These are phyloP conservation scores for Eucalyptus urophylla DNA, from an alignment of 345 rosid genomes.

Conservation along the genomic window DNA sequence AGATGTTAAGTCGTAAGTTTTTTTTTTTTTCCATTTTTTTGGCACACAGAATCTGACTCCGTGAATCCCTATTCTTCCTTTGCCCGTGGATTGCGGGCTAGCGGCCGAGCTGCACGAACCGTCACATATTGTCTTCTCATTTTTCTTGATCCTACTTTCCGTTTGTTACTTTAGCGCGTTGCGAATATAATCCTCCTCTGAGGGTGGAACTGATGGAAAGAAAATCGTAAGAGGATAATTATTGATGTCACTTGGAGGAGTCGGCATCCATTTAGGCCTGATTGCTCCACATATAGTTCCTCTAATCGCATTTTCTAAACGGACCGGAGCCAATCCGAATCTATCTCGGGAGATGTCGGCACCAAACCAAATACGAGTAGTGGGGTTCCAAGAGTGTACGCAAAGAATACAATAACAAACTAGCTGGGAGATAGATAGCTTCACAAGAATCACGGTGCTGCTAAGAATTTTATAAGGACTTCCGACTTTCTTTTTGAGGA, in stretches of 20 bases:
- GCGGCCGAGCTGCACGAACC: background rate
- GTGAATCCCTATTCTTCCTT: background rate
- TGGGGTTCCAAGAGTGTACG: background rate
- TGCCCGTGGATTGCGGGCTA: background rate
- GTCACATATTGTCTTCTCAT: background rate
- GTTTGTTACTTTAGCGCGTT: background rate
- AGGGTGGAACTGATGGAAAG: background rate
- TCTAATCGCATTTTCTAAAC: background rate
- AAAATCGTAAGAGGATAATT: background rate
- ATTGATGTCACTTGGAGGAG: background rate
- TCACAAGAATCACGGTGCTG: background rate
- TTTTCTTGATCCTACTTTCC: background rate
- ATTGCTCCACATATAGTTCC: background rate
- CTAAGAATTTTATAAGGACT: background rate
- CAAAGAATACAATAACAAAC: background rate
- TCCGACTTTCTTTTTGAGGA: background rate
- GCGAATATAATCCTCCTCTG: background rate
- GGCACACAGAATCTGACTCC: background rate
- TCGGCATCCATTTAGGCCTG: background rate
- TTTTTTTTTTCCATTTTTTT: background rate
- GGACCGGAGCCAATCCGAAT: background rate
- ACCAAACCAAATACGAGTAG: background rate
- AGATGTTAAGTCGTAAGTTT: rapidly evolving
- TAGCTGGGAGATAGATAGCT: background rate
- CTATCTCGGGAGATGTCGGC: background rate